phyloP scores from a whole-genome alignment of 2,329 filamentous ascomycete species.

The Lachnellula subtilissima region DNA sequence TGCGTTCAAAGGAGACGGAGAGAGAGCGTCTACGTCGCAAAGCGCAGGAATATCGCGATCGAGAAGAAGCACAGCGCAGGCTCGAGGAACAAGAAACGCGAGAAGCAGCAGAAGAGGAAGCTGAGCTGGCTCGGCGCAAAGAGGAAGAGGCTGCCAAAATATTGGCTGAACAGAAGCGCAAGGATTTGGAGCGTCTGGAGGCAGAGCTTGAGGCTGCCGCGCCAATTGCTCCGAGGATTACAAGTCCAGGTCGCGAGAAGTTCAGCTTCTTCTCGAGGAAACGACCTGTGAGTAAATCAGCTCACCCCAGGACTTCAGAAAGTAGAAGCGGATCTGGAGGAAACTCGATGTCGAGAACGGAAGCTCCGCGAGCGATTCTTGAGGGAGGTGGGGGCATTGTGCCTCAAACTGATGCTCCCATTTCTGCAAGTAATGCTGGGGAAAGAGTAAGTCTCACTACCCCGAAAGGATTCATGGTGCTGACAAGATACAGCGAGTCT shows the following conservation, averaged over 20 bases:
- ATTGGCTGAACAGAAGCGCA: conserved; percentile 8
- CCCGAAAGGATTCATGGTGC: conserved; percentile 13
- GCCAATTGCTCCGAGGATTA: conserved; percentile 9
- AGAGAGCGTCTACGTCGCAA: conserved; percentile 19
- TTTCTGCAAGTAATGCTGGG: conserved; percentile 74
- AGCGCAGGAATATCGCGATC: conserved; percentile 14
- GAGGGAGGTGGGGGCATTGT: conserved; percentile 33
- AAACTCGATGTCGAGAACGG: conserved; percentile 7
- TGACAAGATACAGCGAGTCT: conserved; percentile 52
- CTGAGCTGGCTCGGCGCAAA: conserved; percentile 9
- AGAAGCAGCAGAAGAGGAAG: conserved; percentile 5
- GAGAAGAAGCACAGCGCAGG: conserved; percentile 3
- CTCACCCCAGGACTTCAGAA: conserved; percentile 10
- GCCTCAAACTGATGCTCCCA: conserved; percentile 66
- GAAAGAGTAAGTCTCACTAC: conserved; percentile 59
- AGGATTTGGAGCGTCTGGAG: conserved; percentile 31
- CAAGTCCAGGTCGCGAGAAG: conserved; percentile 23
- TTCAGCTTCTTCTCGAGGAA: conserved; percentile 30
- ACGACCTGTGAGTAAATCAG: conserved; percentile 13
- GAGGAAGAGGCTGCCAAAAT: conserved; percentile 18
- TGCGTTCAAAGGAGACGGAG: conserved; percentile 16
- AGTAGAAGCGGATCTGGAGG: conserved; percentile 7
- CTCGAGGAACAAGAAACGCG: conserved; percentile 1
- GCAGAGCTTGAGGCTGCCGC: conserved; percentile 28
- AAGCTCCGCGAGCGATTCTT: conserved; percentile 17